Base-by-base conservation (phyloP, 805 yeast species). In the Hanseniaspora lindneri region DNA sequence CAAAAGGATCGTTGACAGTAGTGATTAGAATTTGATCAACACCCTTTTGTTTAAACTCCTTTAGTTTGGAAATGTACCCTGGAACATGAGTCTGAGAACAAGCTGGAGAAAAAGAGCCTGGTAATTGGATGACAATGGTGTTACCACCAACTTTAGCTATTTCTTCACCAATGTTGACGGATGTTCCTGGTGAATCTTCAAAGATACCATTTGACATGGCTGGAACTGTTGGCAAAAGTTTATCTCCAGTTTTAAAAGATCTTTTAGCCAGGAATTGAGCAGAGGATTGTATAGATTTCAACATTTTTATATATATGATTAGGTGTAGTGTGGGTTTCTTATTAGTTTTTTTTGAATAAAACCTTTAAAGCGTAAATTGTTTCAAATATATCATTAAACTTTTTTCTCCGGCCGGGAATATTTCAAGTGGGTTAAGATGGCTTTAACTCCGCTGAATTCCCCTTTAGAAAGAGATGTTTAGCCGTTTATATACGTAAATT, bases 101-200 rank as follows among this genome's bases (percentile, higher is more conserved):
- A 7, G 89, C 77, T 50, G 89, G 94, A 24, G 94, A 83, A 71
- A 83, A 84, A 10, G 94, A 92, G 53, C 88, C 94, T 53, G 94
- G 92, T 29, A 83, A 87, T 51, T 82, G 72, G 19, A 80, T 69
- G 34, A 80, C 64, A 33, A 81, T 55, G 37, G 72, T 67, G 57
- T 71, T 76, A n/a, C 80, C 80, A 51, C 52, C 20, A 14, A 41
- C 44, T 46, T 54, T 41, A 20, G 60, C 60, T 35, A 69, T 66
- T 52, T 63, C 65, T 35, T 70, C 69, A 24, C 81, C 75, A 44
- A 82, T 66, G 58, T 77, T 71, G 53, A 80, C 70, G 19, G 64
- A 61, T 57, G 77, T 74, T 36, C 83, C 80, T 43, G 89, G 89
- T 19, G 83, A 73, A 37, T 74, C 75, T 53, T 77, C 80, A 44